Percentiles rank a stretch among this genome's conserved stretches.
phyloP scores from a whole-genome alignment of 2,329 filamentous ascomycete genomes.

The Didymella sp. region DNA sequence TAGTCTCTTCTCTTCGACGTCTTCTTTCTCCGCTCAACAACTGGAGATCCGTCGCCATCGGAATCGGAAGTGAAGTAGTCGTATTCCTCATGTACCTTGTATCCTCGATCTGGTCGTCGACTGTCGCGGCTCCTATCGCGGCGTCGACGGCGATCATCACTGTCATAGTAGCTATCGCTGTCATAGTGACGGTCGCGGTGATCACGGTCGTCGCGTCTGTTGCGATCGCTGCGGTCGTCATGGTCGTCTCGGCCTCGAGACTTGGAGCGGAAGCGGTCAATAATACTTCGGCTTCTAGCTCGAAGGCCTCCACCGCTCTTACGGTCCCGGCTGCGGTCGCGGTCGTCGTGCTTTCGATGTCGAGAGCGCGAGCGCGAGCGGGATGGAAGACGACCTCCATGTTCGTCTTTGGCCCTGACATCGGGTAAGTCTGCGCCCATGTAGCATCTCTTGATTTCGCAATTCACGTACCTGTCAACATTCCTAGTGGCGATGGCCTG shows the following conservation, averaged over 20 bases:
- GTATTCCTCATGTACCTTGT: slow-evolving; percentile 18
- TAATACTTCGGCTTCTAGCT: slow-evolving; percentile 37
- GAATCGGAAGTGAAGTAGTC: slow-evolving; percentile 18
- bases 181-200: slow-evolving; percentile 19
- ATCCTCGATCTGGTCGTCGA: slow-evolving; percentile 16
- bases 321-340: slow-evolving; percentile 14
- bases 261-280: slow-evolving; percentile 36
- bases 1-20: slow-evolving; percentile 14
- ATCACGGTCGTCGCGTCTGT: slow-evolving; percentile 14
- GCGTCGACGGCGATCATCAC: slow-evolving; percentile 16
- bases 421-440: neutral
- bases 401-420: slow-evolving; percentile 28
- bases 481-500: slow-evolving; percentile 30
- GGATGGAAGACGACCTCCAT: slow-evolving; percentile 24
- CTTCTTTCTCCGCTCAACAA: slow-evolving; percentile 16
- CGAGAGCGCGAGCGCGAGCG: slow-evolving; percentile 28
- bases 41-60: slow-evolving; percentile 12
- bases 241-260: slow-evolving; percentile 24
- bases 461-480: slow-evolving; percentile 8
- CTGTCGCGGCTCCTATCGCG: slow-evolving; percentile 14
- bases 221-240: slow-evolving; percentile 23
- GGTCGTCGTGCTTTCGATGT: slow-evolving; percentile 20
- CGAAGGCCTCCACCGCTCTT: slow-evolving; percentile 27
- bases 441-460: neutral
- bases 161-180: slow-evolving; percentile 8